Base-by-base conservation (phyloP, 2,329 filamentous ascomycete species). In the Tympanopsis confertula region DNA sequence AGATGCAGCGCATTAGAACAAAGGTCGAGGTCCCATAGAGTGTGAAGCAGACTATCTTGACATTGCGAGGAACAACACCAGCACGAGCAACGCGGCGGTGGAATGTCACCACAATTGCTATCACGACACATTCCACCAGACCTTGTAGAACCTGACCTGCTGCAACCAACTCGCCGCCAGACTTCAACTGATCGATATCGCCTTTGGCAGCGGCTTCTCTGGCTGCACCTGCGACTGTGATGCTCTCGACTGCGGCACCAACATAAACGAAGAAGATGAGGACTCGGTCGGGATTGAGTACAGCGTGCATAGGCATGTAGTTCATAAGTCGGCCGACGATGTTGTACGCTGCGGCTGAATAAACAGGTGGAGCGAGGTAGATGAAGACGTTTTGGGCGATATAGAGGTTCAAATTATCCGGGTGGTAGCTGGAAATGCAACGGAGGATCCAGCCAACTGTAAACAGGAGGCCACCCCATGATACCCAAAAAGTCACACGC, bases 231-330 rank as follows among this genome's bases (percentile, higher is more conserved):
- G 48, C 46, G 1, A 45, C 55, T 2, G 55, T 56, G 12, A 59
- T 44, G 22, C 41, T 41, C 41, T 61, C 57, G 1, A 59, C 55
- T 1, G 47, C 41, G 5, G 50, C 54, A 13, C 57, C 55, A 4
- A 59, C 44, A 32, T 57, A 57, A 38, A 60, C 41, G 44, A 61
- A 61, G 36, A 54, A 46, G 33, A 50, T 49, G 4, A 56, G 41
- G n/a, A 58, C 51, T 1, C 54, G 53, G 35, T 48, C 44, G 14
- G 57, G 58, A 35, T 59, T 50, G 5, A 60, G 43, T 2, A 56
- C 49, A n/a, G 57, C 48, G 36, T 58, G 52, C 53, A 56, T 56
- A 3, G 57, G 57, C 5, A 59, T 44, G 39, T 61, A 60, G 42
- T 53, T 48, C 53, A 58, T 51, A 7, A 61, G 42, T 19, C 56